Conservation (phyloP, 2,329 filamentous ascomycete genomes). For the Pseudocercospora vitis region DNA sequence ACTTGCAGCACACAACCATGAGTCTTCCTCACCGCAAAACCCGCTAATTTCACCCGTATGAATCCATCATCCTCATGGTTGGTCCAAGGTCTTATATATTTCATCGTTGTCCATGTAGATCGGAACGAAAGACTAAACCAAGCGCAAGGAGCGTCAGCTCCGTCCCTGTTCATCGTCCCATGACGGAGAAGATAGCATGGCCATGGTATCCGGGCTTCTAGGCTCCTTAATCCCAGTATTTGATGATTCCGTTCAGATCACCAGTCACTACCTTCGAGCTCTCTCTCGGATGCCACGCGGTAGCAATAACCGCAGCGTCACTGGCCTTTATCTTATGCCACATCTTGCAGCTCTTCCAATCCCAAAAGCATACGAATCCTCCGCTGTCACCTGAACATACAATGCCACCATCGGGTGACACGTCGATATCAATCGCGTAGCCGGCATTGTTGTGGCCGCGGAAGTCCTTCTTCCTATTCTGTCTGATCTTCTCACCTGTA, state of each 20-base stretch:
- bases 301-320: constrained; percentile 77
- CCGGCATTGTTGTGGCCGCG: constrained; percentile 94
- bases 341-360: constrained; percentile 99
- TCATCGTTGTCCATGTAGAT: no score
- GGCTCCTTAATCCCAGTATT: constrained; percentile 78
- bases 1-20: background rate
- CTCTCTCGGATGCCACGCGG: constrained; percentile 97
- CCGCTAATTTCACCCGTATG: no score
- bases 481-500: constrained; percentile 90
- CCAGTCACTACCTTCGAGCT: constrained; percentile 90
- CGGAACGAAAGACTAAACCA: background rate
- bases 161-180: background rate
- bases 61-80: no score
- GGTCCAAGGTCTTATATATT: no score
- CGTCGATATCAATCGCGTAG: constrained; percentile 84
- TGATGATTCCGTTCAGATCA: constrained; percentile 82
- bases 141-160: background rate
- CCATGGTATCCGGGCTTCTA: background rate
- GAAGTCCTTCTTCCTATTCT: constrained; percentile 97
- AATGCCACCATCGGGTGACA: constrained; percentile 90
- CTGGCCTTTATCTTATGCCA: constrained; percentile 91
- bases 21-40: background rate
- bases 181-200: background rate
- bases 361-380: constrained; percentile 94
- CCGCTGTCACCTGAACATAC: constrained; percentile 82